Evolutionary conservation across 2,329 filamentous ascomycete genomes (phyloP).

Genomic region (Madurella fahalii): DNA sequence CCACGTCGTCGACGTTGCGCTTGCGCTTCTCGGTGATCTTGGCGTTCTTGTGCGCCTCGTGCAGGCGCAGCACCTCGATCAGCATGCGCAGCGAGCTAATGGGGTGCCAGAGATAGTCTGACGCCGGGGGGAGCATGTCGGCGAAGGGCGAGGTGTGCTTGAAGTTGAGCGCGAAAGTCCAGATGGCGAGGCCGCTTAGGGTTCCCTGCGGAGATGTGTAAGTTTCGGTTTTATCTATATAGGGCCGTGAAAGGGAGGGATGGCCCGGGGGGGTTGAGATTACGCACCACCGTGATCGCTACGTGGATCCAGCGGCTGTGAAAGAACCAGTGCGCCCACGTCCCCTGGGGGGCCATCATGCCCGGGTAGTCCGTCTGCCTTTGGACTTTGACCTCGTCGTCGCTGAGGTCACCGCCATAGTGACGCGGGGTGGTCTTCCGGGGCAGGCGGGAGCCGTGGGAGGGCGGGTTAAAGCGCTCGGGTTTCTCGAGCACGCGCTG

Average conservation of each 20-base stretch:
- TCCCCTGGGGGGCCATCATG: conserved; percentile 80
- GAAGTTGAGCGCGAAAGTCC: conserved; percentile 76
- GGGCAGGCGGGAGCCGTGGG: conserved; percentile 69
- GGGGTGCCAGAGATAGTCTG: conserved; percentile 66
- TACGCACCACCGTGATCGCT: conserved; percentile 74
- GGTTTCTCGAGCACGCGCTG: conserved; percentile 77
- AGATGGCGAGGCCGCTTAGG: conserved; percentile 63
- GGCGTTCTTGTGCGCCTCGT: conserved; percentile 66
- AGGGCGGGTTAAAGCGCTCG: conserved; percentile 85
- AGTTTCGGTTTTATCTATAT: too few species aligned
- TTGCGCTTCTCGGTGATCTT: conserved; percentile 68
- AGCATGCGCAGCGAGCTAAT: conserved; percentile 61
- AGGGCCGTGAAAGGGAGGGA: not conserved
- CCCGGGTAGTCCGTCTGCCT: conserved; percentile 74
- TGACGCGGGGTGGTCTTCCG: conserved; percentile 55
- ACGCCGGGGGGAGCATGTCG: conserved; percentile 70
- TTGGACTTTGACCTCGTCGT: conserved; percentile 63
- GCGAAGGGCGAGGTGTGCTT: conserved; percentile 71
- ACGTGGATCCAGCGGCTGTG: conserved; percentile 72
- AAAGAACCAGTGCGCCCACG: conserved; percentile 80
- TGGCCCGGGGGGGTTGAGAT: not conserved
- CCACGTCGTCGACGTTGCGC: conserved; percentile 75
- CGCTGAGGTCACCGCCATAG: conserved; percentile 69
- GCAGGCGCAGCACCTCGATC: conserved; percentile 69
- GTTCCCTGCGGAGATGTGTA: conserved; percentile 48